These are phyloP conservation scores for Trifolium dubium DNA, from an alignment of 306 rosid species.

Conservation along the genomic window DNA sequence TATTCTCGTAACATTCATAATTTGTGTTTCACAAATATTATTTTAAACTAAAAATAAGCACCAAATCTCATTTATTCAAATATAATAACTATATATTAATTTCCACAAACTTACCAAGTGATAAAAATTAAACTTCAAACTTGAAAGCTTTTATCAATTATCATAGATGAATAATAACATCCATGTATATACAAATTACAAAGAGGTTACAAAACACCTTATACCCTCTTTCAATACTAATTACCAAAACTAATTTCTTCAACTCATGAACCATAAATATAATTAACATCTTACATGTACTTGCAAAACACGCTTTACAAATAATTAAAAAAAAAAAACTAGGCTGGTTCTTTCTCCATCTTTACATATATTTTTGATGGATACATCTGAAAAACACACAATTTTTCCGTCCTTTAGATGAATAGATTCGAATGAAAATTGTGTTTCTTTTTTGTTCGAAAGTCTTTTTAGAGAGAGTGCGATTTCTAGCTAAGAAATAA, in stretches of 20 bases:
- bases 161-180: background rate
- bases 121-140: conserved; percentile 10
- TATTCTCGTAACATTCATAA: no score
- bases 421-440: background rate
- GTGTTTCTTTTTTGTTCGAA: background rate
- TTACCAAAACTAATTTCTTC: background rate
- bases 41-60: background rate
- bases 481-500: no score
- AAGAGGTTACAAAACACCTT: conserved; percentile 9
- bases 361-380: background rate
- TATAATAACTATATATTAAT: no score
- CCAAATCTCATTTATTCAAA: background rate
- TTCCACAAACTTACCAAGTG: background rate
- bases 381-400: background rate
- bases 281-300: background rate
- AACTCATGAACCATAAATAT: background rate
- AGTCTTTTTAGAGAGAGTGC: background rate
- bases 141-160: background rate
- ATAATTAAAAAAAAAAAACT: background rate
- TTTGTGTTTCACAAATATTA: background rate
- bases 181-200: conserved; percentile 17
- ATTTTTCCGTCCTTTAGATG: background rate
- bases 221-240: background rate
- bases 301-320: conserved; percentile 24
- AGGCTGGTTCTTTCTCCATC: background rate